A percentile compares a stretch with the other conserved stretches of the same genome.
phyloP scores from a whole-genome alignment of 306 rosid species.

The Cajanus cajan region DNA sequence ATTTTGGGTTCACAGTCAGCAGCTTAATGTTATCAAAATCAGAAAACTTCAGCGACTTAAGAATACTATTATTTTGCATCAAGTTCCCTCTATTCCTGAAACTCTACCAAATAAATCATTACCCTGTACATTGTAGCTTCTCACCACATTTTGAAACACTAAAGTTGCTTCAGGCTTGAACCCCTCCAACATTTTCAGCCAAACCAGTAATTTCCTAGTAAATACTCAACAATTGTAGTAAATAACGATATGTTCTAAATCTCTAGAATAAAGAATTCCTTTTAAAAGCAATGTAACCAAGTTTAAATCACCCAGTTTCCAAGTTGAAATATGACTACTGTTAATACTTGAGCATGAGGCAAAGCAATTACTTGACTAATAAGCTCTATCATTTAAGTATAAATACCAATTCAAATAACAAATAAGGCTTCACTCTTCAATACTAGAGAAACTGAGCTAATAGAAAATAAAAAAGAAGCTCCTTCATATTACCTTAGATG shows the following conservation, averaged over 20 bases:
- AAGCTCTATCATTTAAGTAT: not conserved
- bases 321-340: conserved; percentile 7
- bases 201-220: not conserved
- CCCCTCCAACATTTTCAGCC: not conserved
- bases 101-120: not conserved
- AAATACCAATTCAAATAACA: not conserved
- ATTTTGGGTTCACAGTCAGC: not conserved
- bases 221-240: not conserved
- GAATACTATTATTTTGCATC: conserved; percentile 3
- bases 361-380: not conserved
- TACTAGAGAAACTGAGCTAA: conserved; percentile 3
- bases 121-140: not conserved
- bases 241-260: not conserved
- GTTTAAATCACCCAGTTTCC: not conserved
- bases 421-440: conserved; percentile 7
- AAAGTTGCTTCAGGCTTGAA: not conserved
- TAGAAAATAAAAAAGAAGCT: not conserved
- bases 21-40: not conserved
- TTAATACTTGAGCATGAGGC: not conserved
- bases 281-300: not conserved
- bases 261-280: not conserved
- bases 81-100: not conserved
- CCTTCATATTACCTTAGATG: conserved; percentile 15
- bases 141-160: not conserved
- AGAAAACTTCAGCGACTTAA: not conserved